Conservation (phyloP, 1,284 basidiomycete species). For the Pseudozyma flocculosa region DNA sequence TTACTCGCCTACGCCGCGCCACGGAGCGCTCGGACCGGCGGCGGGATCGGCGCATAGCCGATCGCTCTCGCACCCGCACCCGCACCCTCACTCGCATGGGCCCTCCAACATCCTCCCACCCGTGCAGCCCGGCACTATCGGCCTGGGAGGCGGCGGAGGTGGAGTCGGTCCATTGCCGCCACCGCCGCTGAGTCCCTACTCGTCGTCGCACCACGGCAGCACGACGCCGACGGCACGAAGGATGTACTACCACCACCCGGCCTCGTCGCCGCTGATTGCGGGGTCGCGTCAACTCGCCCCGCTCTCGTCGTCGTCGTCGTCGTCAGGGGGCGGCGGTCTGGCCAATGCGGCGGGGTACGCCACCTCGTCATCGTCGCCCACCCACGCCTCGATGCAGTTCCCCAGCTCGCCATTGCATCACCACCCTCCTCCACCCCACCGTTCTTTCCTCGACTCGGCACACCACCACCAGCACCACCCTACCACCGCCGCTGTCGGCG, state of each 20-base stretch:
- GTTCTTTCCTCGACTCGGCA: too few species aligned
- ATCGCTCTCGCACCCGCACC: conserved; percentile 24
- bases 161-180: not conserved
- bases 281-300: conserved; percentile 20
- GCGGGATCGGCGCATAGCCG: conserved; percentile 19
- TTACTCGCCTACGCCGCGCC: conserved; percentile 13
- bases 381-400: not conserved
- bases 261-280: conserved; percentile 18
- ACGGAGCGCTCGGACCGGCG: conserved; percentile 5
- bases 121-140: conserved; percentile 6
- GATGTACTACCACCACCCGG: conserved; percentile 17
- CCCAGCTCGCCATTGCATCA: not conserved
- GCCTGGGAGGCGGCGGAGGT: too few species aligned
- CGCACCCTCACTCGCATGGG: not conserved
- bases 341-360: not conserved
- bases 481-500: too few species aligned
- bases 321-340: not conserved
- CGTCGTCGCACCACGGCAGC: conserved; percentile 9
- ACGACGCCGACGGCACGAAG: conserved; percentile 21
- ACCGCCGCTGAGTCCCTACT: conserved; percentile 23
- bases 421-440: too few species aligned
- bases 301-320: too few species aligned
- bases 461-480: too few species aligned
- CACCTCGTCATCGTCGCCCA: too few species aligned
- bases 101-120: not conserved